phyloP scores from a whole-genome alignment of 805 yeast species.

The Cyberlindnera maclurae region DNA sequence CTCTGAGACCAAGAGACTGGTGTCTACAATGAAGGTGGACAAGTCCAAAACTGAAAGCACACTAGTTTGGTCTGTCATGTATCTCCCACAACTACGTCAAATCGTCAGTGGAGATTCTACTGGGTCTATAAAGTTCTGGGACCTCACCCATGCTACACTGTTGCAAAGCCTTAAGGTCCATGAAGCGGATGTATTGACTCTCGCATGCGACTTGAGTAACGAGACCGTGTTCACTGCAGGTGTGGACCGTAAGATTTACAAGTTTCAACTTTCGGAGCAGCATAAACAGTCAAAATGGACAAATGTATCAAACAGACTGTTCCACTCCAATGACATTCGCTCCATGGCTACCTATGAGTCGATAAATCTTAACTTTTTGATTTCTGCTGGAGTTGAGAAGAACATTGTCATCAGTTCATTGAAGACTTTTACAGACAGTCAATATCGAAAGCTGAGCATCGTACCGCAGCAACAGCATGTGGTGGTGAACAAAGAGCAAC shows the following conservation, averaged over 20 bases:
- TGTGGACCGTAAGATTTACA: conserved; percentile 85
- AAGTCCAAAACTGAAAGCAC: conserved; percentile 81
- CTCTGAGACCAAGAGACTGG: conserved; percentile 39
- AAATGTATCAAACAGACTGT: conserved; percentile 62
- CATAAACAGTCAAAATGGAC: conserved; percentile 59
- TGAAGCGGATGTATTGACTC: conserved; percentile 83
- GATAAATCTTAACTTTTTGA: conserved; percentile 57
- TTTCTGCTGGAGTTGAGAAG: conserved; percentile 81
- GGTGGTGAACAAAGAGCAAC: conserved; percentile 33
- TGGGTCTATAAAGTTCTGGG: conserved; percentile 93
- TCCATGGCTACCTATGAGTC: conserved; percentile 66
- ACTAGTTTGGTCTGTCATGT: conserved; percentile 79
- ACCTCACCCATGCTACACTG: conserved; percentile 64
- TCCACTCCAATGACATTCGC: conserved; percentile 84
- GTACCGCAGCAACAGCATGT: conserved; percentile 52
- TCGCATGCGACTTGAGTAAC: conserved; percentile 54
- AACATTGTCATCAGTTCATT: conserved; percentile 56
- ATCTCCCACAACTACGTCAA: conserved; percentile 57
- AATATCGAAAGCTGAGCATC: conserved; percentile 61
- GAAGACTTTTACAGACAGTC: conserved; percentile 60
- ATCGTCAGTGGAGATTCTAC: conserved; percentile 96
- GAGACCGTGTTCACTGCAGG: conserved; percentile 79
- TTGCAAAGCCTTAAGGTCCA: conserved; percentile 78
- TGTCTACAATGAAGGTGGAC: conserved; percentile 87
- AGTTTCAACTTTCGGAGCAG: conserved; percentile 33